phyloP scores from a whole-genome alignment of 2,329 filamentous ascomycete species.

The Aquanectria penicillioides region DNA sequence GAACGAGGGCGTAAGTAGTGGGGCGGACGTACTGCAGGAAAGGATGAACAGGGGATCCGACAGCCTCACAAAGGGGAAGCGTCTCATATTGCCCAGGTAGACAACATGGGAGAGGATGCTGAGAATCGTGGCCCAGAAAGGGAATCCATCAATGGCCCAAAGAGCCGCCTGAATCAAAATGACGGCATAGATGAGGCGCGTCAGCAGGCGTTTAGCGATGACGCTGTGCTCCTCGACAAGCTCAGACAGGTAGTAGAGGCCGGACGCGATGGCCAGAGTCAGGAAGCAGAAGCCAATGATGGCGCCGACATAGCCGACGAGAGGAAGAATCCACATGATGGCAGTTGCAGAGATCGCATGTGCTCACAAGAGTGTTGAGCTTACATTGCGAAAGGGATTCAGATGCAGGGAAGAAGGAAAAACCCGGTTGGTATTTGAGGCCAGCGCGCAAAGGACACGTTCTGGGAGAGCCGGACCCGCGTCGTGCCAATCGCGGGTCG shows the following conservation, averaged over 20 bases:
- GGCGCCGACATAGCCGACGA: slow-evolving; percentile 90
- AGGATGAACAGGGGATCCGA: slow-evolving; percentile 86
- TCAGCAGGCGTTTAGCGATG: slow-evolving; percentile 86
- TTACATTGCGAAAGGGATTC: slow-evolving; percentile 37
- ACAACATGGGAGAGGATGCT: slow-evolving; percentile 84
- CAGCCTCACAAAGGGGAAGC: slow-evolving; percentile 82
- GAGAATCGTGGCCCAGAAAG: slow-evolving; percentile 76
- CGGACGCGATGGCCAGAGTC: slow-evolving; percentile 96
- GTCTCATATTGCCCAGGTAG: slow-evolving; percentile 86
- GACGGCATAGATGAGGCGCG: slow-evolving; percentile 84
- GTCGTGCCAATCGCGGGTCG: slow-evolving; percentile 31
- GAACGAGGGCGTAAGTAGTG: rapidly evolving
- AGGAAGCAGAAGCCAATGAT: slow-evolving; percentile 92
- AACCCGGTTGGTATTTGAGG: slow-evolving; percentile 25
- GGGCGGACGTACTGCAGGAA: slow-evolving; percentile 75
- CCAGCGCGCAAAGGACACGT: slow-evolving; percentile 35
- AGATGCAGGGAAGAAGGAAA: slow-evolving; percentile 16
- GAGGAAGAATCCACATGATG: slow-evolving; percentile 92
- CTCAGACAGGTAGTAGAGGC: slow-evolving; percentile 97
- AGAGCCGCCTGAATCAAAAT: slow-evolving; percentile 80
- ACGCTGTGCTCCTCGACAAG: slow-evolving; percentile 98
- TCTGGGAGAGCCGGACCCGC: slow-evolving; percentile 14
- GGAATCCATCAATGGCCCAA: slow-evolving; percentile 85
- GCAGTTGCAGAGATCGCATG: slow-evolving; percentile 22
- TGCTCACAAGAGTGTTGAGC: slow-evolving; percentile 21